phyloP scores from a whole-genome alignment of 441 rosid species.

The Aleurites moluccanus region DNA sequence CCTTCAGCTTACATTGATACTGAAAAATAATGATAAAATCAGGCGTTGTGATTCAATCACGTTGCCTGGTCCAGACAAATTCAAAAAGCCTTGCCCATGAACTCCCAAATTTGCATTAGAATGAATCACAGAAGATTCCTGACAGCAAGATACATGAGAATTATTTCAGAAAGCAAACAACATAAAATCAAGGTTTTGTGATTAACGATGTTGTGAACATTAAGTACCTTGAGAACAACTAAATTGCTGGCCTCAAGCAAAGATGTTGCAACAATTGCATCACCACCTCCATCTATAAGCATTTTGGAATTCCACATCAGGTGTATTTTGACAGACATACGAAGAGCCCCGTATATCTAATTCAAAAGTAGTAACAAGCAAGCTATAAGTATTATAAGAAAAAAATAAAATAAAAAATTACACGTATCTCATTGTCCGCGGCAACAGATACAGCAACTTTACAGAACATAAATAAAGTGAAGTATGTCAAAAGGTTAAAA shows the following conservation, averaged over 20 bases:
- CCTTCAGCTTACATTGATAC: slow-evolving; percentile 63
- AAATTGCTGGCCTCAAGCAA: slow-evolving; percentile 86
- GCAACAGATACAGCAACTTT: not conserved
- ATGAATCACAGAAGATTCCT: slow-evolving; percentile 89
- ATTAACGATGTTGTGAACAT: slow-evolving; percentile 5
- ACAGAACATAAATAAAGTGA: not conserved
- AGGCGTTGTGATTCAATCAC: slow-evolving; percentile 82
- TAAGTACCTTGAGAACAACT: slow-evolving; percentile 79
- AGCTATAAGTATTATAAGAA: not conserved
- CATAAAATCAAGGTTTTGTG: slow-evolving; percentile 17
- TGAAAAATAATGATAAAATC: slow-evolving; percentile 70
- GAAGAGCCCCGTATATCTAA: slow-evolving; percentile 88
- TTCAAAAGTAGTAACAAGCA: slow-evolving; percentile 21
- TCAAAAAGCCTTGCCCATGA: slow-evolving; percentile 82
- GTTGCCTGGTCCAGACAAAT: slow-evolving; percentile 83
- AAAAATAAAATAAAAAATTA: not conserved
- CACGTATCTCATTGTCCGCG: not conserved
- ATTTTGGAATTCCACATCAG: slow-evolving; percentile 93
- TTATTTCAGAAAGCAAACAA: slow-evolving; percentile 9
- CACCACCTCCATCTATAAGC: slow-evolving; percentile 77
- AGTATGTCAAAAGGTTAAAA: not conserved
- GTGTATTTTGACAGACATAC: slow-evolving; percentile 85
- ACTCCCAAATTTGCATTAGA: slow-evolving; percentile 94
- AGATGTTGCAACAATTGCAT: slow-evolving; percentile 70
- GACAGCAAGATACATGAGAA: slow-evolving; percentile 15